Evolutionary conservation across 2,329 filamentous ascomycete species (phyloP), one percentile per base, ranked within the genome.

Genomic region (Epichloe sylvatica): DNA sequence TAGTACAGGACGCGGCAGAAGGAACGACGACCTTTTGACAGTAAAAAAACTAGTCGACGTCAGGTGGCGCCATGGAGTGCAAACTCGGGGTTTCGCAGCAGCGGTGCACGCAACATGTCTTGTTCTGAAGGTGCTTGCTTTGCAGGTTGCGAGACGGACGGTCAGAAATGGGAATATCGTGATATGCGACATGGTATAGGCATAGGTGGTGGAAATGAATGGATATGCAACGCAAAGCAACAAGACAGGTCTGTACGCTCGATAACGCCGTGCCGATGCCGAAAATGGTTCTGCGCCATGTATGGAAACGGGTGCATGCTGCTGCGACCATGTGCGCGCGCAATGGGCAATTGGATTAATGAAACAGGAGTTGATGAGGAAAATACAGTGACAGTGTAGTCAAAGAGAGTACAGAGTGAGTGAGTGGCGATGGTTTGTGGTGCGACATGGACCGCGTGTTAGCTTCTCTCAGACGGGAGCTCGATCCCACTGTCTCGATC

Each of bases 401-500:
- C 9, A 11, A 17, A 13, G 17, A 19, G 40, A 41, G 30, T 30
- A 45, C 35, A 37, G 17, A 39, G 49, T 45, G 23, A 42, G 39
- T 50, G 49, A 51, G 40, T 47, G 40, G 49, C 17, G 45, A 47
- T 47, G 45, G 17, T 23, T 23, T 30, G 43, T 13, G 11, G 21
- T 15, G 41, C 12, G 30, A 30, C 2, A 30, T 33, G 25, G 21
- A 30, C 40, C 6, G 35, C 33, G n/a, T 36, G 38, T 56, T 58
- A 72, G 48, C 59, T 59, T 35, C 64, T 63, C 21, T 74, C 72
- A 1, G 59, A 54, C 21, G 66, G 67, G 48, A 76, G 59, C 54
- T 75, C 74, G 55, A 77, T 72, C 36, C 74, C 74, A 54, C 74
- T 76, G 56, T 77, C 74, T 50, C 73, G 67, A 57, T 75, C 73